phyloP scores from a whole-genome alignment of 2,329 filamentous ascomycete species.

The Cladosporium sp. region DNA sequence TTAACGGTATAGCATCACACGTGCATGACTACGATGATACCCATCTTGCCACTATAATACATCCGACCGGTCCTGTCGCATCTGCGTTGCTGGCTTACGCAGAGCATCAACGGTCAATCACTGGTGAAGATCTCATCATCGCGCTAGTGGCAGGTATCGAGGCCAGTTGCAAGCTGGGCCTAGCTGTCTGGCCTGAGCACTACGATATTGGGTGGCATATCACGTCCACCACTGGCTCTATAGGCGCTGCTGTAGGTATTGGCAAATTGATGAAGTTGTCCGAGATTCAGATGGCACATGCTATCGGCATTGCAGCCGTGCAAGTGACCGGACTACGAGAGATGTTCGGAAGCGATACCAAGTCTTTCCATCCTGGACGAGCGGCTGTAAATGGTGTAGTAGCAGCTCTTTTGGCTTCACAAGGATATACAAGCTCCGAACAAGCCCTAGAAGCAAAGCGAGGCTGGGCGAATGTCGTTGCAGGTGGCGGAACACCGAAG shows the following conservation, averaged over 20 bases:
- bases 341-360: constrained; percentile 54
- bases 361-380: constrained; percentile 52
- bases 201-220: constrained; percentile 57
- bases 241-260: constrained; percentile 52
- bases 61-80: constrained; percentile 50
- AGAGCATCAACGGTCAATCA: constrained; percentile 38
- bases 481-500: constrained; percentile 36
- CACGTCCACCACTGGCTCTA: constrained; percentile 48
- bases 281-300: constrained; percentile 41
- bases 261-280: constrained; percentile 44
- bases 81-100: constrained; percentile 48
- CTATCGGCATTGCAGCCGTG: constrained; percentile 51
- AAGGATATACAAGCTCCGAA: constrained; percentile 48
- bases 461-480: constrained; percentile 52
- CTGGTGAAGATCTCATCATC: constrained; percentile 47
- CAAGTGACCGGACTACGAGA: constrained; percentile 52
- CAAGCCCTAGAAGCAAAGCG: constrained; percentile 49
- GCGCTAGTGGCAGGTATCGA: constrained; percentile 52
- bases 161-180: constrained; percentile 49
- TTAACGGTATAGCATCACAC: constrained; percentile 54
- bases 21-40: constrained; percentile 57
- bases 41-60: constrained; percentile 53
- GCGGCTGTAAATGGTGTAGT: constrained; percentile 51
- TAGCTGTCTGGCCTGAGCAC: constrained; percentile 51
- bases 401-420: constrained; percentile 42